Base-by-base conservation (phyloP, 495 filamentous ascomycete genomes). In the Neurospora sp. region DNA sequence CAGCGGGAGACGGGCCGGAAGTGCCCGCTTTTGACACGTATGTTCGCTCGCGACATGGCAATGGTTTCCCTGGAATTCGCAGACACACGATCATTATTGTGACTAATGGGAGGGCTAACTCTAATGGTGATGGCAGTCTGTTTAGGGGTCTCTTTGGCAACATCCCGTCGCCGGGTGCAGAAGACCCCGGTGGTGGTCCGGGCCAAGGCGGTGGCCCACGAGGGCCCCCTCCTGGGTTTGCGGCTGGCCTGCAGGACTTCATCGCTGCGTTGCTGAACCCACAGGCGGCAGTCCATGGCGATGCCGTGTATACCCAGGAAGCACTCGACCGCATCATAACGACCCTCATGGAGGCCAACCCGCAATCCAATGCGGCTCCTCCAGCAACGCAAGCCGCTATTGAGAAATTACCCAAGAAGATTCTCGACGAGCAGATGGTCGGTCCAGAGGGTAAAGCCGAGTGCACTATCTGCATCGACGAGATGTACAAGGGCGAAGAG, bases 381-480 rank as follows among this genome's bases (percentile, higher is more conserved):
- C 95, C 96, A 3, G 96, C 96, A 42, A 81, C 91, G 3, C 87
- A 89, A 41, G 86, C 84, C 14, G 92, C 92, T 4, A 97, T 99
- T 75, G 87, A 85, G 5, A 84, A 86, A 18, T 83, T 99, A 1
- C 92, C 92, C 1, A 92, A 88, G 78, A 92, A 90, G 74, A 85
- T 83, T 40, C 81, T 94, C 5, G 85, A 91, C 62, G 82, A 84
- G 42, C 86, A 90, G 48, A 90, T 94, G 88, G 81, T 94, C 35
- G 92, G 80, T 3, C 76, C 83, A 0, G 87, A 89, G 66, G 80
- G 83, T 5, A 87, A 86, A 73, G 92, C 87, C 4, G 94, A 97
- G 75, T 97, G 94, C 78, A 93, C 92, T 35, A 95, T 97, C 73
- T 99, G 96, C 79, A 98, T 98, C 86, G 95, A 98, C 72, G 87